Base-by-base conservation (phyloP, 2,329 filamentous ascomycete species). In the Sporothrix inflata region DNA sequence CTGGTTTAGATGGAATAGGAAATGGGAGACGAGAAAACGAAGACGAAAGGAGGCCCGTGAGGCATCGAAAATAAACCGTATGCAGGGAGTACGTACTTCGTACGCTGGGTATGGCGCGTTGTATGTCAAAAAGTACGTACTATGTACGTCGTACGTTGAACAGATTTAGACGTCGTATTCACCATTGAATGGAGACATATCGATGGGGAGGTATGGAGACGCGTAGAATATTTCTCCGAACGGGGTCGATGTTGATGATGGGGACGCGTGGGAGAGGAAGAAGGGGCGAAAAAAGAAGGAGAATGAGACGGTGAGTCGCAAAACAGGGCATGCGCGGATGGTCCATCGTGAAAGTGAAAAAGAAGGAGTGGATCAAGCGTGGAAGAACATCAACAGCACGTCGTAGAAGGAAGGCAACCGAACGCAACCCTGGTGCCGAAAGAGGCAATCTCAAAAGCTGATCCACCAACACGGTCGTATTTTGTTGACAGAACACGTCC, bases 181-280 rank as follows among this genome's bases (percentile, higher is more conserved):
- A 11, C 63, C 40, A 24, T 66, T 30, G 27, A 49, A 47, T 66
- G 61, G 61, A 66, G 61, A 34, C 61, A 34, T 21, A 34, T 47
- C 21, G 60, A 63, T 42, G n/a, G 34, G 16, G 34, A 21, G 11
- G 5, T 16, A 61, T 61, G 57, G 55, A 42, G 30, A 61, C 16
- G 57, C 9, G 57, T 42, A 61, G 57, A 40, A 49, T n/a, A n/a
- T n/a, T n/a, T n/a, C n/a, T n/a, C n/a, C n/a, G n/a, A n/a, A n/a
- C n/a, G n/a, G n/a, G n/a, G n/a, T n/a, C n/a, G n/a, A n/a, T n/a
- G n/a, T n/a, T n/a, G n/a, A n/a, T n/a, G 60, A 63, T 42, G n/a
- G 30, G 30, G 40, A 42, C 12, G 40, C 40, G 9, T 14, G 40
- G 40, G 11, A 30, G 27, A n/a, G 7, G 8, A n/a, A 30, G 55